A percentile compares a stretch with the other conserved stretches of the same genome.
Conservation (phyloP, 2,329 filamentous ascomycete genomes). For the Calonectria henricotiae region DNA sequence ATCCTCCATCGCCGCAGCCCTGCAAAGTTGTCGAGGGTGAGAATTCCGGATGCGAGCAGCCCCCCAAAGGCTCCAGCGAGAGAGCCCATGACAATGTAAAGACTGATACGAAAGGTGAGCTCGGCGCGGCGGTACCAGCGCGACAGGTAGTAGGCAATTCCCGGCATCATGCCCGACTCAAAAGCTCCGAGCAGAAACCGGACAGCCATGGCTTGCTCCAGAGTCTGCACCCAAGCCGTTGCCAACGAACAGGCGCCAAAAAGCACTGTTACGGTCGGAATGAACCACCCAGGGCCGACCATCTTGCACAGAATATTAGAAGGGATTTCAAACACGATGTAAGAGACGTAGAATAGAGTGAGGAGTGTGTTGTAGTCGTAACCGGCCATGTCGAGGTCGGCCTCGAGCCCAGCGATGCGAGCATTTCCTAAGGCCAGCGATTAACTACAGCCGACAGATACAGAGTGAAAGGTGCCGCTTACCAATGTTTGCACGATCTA, state of each 20-base stretch:
- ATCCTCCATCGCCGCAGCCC: constrained; percentile 73
- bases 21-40: constrained; percentile 71
- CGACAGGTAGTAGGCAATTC: constrained; percentile 76
- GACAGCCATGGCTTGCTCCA: constrained; percentile 66
- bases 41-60: constrained; percentile 73
- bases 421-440: constrained; percentile 58
- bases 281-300: constrained; percentile 75
- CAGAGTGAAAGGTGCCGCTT: not conserved
- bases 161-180: constrained; percentile 76
- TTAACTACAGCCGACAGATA: not conserved
- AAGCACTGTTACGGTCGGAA: constrained; percentile 69
- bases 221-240: constrained; percentile 71
- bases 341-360: constrained; percentile 75
- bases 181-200: constrained; percentile 74
- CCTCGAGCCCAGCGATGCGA: constrained; percentile 70
- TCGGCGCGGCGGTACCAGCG: constrained; percentile 76
- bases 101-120: constrained; percentile 72
- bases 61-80: constrained; percentile 78
- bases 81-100: constrained; percentile 77
- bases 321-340: constrained; percentile 77
- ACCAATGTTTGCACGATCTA: constrained; percentile 81
- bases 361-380: constrained; percentile 76
- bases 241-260: constrained; percentile 73
- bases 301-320: constrained; percentile 74
- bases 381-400: constrained; percentile 67